Evolutionary conservation across 2,329 filamentous ascomycete species (phyloP), one percentile per base, ranked within the genome.

Genomic region (Gliomastix tumulicola): DNA sequence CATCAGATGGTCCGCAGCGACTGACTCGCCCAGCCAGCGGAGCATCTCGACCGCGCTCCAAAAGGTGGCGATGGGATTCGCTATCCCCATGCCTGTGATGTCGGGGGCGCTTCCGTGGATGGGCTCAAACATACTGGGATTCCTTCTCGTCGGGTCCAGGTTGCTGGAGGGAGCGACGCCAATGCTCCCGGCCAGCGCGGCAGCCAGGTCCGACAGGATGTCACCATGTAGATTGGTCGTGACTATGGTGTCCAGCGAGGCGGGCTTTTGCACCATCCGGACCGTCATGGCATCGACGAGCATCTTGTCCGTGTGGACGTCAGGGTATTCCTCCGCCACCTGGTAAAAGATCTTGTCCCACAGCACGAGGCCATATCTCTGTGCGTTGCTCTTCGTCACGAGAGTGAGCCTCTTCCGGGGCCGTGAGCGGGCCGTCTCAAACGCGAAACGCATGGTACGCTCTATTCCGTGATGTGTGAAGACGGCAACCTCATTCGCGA

Each of bases 311-410:
- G 83, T 84, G 74, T 96, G 85, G 53, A 98, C 76, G 45, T 87
- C 94, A 42, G 92, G 90, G 73, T 92, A 98, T 64, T 95, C 88
- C 73, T 94, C 85, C 49, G 88, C 86, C 50, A 92, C 82, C 56
- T 82, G 76, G 74, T 94, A 88, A 77, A 97, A 94, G 51, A 92
- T 97, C 71, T 82, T 90, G 64, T 92, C 85, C 87, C 98, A 98
- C 40, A 98, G 85, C 68, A 92, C 92, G 54, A 98, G 92, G 63
- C 89, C 90, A 41, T 98, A 78, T 79, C 98, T 98, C 92, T 98
- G 98, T 74, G 98, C 98, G 78, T 98, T 98, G 69, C 92, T 92
- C 79, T 98, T 98, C 83, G 98, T 92, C 62, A 98, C 96, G 74
- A 89, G 96, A 50, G 92, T 97, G 40, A 98, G 88, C 84, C 96